phyloP scores from a whole-genome alignment of 1,284 basidiomycete species.

The Leccinum solheimii region DNA sequence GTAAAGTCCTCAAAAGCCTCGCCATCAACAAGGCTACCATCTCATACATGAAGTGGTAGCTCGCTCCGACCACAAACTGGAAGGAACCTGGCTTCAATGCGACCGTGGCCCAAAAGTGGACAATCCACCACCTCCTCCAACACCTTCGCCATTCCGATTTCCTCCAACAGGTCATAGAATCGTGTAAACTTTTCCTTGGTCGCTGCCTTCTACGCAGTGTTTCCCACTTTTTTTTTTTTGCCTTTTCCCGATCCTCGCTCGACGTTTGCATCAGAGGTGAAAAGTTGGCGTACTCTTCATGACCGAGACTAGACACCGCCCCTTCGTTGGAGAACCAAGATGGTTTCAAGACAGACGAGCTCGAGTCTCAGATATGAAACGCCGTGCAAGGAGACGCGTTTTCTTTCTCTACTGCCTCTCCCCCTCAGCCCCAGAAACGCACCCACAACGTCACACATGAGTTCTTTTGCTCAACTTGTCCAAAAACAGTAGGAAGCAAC shows the following conservation, averaged over 20 bases:
- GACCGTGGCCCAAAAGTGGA: too few relatives aligned
- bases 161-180: conserved; percentile 77
- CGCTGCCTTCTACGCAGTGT: conserved; percentile 48
- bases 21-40: too few relatives aligned
- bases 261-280: conserved; percentile 71
- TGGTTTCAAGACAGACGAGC: conserved; percentile 74
- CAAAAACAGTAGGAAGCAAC: too few relatives aligned
- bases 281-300: conserved; percentile 78
- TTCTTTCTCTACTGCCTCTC: conserved; percentile 62
- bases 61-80: too few relatives aligned
- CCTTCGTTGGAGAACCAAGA: conserved; percentile 60
- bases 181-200: conserved; percentile 79
- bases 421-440: conserved; percentile 54
- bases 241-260: conserved; percentile 62
- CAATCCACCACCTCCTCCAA: too few relatives aligned
- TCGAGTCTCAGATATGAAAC: conserved; percentile 80
- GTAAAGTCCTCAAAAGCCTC: too few relatives aligned
- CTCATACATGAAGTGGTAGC: too few relatives aligned
- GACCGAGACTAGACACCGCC: conserved; percentile 67
- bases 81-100: too few relatives aligned
- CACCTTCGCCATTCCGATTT: conserved; percentile 43
- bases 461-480: conserved; percentile 16
- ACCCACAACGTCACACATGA: conserved; percentile 28
- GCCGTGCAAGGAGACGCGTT: conserved; percentile 85
- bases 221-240: conserved; percentile 42